Percentiles rank a stretch among this genome's conserved stretches.
phyloP scores from a whole-genome alignment of 1,139 yeast genomes.

The Hyphopichia wangnamkhiaoensis region DNA sequence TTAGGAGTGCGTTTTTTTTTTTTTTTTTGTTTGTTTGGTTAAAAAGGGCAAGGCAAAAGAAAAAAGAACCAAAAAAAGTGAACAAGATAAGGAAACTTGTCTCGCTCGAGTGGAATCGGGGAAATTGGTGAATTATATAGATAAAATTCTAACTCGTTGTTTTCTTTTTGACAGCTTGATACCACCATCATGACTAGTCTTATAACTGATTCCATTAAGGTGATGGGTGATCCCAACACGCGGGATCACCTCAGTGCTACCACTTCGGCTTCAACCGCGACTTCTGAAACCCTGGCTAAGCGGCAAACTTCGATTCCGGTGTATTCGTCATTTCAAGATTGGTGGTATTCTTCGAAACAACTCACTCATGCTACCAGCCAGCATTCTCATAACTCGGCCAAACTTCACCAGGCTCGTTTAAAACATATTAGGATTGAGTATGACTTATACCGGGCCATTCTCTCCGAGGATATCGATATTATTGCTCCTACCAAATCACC shows the following conservation, averaged over 20 bases:
- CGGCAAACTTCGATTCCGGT: constrained; percentile 25
- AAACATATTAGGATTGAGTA: constrained; percentile 34
- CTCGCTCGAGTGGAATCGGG: no score
- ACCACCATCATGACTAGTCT: no score
- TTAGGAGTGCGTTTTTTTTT: no score
- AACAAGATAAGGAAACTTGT: no score
- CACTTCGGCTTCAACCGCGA: neutral
- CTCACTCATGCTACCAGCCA: constrained; percentile 23
- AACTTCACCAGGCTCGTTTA: constrained; percentile 20
- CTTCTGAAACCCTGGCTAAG: neutral
- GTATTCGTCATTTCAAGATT: constrained; percentile 33
- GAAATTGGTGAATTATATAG: no score
- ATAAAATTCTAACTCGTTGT: no score
- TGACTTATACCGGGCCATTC: constrained; percentile 34
- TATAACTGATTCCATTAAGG: constrained; percentile 16
- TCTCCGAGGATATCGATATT: constrained; percentile 32
- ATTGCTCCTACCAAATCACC: constrained; percentile 15
- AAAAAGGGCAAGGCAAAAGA: no score
- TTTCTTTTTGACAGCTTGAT: no score
- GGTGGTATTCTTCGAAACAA: constrained; percentile 39
- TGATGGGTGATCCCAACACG: constrained; percentile 17
- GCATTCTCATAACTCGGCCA: constrained; percentile 9
- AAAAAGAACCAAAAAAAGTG: no score
- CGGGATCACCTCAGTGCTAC: no score
- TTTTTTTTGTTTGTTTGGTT: no score